Conservation (phyloP, 208 protist species). For the Leishmania tarentolae region DNA sequence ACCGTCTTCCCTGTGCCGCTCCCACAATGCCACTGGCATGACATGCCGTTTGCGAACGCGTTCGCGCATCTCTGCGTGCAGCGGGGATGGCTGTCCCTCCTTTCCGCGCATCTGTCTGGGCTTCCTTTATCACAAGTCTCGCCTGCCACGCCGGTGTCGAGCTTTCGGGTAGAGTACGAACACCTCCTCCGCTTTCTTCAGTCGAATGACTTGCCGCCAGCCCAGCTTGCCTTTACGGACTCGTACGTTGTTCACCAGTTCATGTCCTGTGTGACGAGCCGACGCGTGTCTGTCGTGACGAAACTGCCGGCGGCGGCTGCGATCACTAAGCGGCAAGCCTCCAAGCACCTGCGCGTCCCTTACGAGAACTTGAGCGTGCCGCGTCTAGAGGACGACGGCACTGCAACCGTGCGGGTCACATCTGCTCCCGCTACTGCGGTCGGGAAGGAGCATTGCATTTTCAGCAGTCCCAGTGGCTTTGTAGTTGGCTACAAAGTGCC, state of each 20-base stretch:
- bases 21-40: not conserved
- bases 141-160: not conserved
- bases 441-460: slow-evolving; percentile 17
- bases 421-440: slow-evolving; percentile 1
- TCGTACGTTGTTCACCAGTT: slow-evolving; percentile 32
- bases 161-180: slow-evolving; percentile 18
- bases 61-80: slow-evolving; percentile 29
- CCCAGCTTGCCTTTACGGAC: slow-evolving; percentile 16
- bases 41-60: slow-evolving; percentile 6
- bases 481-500: slow-evolving; percentile 33
- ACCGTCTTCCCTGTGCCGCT: slow-evolving; percentile 8
- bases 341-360: slow-evolving; percentile 25
- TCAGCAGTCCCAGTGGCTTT: not conserved
- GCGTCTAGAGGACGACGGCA: not conserved
- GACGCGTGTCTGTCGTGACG: slow-evolving; percentile 21
- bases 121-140: not conserved
- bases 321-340: slow-evolving; percentile 18
- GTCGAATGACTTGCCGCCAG: slow-evolving; percentile 1
- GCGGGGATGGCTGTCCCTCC: slow-evolving; percentile 19
- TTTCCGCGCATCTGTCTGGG: slow-evolving; percentile 8
- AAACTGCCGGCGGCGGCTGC: slow-evolving; percentile 4
- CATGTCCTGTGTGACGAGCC: slow-evolving; percentile 18
- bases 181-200: slow-evolving; percentile 24
- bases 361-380: slow-evolving; percentile 19
- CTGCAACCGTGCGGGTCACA: slow-evolving; percentile 10